Evolutionary conservation across 768 basidiomycete species (phyloP).

Genomic region (Scleroderma citrinum): DNA sequence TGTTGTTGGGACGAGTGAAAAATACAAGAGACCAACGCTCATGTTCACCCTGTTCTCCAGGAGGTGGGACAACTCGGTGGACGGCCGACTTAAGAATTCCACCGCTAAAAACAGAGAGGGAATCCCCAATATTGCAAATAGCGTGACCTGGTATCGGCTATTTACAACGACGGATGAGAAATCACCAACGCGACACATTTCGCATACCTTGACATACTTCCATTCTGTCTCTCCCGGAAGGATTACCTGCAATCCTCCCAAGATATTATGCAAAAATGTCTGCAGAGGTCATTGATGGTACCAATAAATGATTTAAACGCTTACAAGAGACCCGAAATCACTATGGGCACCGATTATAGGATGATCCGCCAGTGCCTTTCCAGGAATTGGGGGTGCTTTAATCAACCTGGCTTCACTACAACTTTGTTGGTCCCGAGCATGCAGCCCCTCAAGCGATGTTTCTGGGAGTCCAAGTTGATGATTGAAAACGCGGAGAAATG

Average conservation of each 20-base stretch:
- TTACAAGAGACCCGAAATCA: constrained; percentile 67
- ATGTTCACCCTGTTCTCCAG: constrained; percentile 44
- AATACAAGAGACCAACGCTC: constrained; percentile 66
- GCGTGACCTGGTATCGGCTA: constrained; percentile 51
- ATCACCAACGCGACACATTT: background rate
- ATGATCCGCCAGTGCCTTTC: constrained; percentile 23
- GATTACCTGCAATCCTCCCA: constrained; percentile 67
- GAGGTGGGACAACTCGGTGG: constrained; percentile 63
- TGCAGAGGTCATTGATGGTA: constrained; percentile 13
- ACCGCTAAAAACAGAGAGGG: constrained; percentile 55
- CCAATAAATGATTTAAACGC: constrained; percentile 9
- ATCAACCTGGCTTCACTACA: constrained; percentile 55
- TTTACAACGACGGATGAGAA: background rate
- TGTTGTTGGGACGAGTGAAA: constrained; percentile 59
- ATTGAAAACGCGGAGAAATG: constrained; percentile 51
- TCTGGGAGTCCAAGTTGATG: constrained; percentile 46
- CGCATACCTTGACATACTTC: constrained; percentile 57
- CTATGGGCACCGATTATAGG: constrained; percentile 59
- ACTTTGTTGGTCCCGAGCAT: constrained; percentile 41
- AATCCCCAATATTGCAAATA: constrained; percentile 60
- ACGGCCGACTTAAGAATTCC: constrained; percentile 59
- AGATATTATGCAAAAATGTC: constrained; percentile 64
- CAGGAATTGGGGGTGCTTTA: constrained; percentile 38
- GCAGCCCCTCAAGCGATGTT: constrained; percentile 40
- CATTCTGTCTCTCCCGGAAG: constrained; percentile 55